A percentile compares a stretch with the other conserved stretches of the same genome.
phyloP scores from a whole-genome alignment of 345 rosid genomes.

The Eucalyptus tenuipes region DNA sequence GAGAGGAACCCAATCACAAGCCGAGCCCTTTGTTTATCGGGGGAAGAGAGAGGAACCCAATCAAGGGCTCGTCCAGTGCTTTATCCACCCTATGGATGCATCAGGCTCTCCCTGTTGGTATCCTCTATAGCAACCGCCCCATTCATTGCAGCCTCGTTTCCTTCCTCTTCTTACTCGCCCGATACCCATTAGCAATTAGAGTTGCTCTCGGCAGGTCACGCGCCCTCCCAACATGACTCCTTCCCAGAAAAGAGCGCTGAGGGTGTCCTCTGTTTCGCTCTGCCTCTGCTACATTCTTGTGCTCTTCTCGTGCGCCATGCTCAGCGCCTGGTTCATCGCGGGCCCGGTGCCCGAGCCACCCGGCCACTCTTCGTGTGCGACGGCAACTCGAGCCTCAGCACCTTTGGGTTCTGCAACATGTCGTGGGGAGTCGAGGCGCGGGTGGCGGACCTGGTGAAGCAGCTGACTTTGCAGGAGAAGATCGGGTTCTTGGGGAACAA shows the following conservation, averaged over 20 bases:
- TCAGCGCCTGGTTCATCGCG: neutral
- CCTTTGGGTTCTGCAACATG: conserved; percentile 50
- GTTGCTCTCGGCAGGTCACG: neutral
- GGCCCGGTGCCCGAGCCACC: conserved; percentile 34
- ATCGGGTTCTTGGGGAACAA: conserved; percentile 34
- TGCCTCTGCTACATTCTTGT: neutral
- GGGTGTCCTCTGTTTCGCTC: conserved; percentile 20
- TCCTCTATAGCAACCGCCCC: neutral
- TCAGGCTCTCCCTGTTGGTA: neutral
- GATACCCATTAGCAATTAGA: conserved; percentile 18
- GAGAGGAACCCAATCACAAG: too few species aligned
- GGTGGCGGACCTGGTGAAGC: conserved; percentile 64
- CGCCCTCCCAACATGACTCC: conserved; percentile 2
- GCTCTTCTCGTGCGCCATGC: neutral
- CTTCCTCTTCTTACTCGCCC: neutral
- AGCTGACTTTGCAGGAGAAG: conserved; percentile 78
- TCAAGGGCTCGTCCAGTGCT: neutral
- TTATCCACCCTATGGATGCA: neutral
- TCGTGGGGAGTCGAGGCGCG: conserved; percentile 24
- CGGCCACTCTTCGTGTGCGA: conserved; percentile 58
- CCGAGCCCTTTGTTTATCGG: neutral
- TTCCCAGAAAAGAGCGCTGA: conserved; percentile 3
- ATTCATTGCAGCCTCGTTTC: neutral
- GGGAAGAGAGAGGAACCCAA: neutral
- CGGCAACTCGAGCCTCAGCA: conserved; percentile 27